A percentile compares a stretch with the other conserved stretches of the same genome.
phyloP scores from a whole-genome alignment of 768 basidiomycete species.

The Polyporus arcularius region DNA sequence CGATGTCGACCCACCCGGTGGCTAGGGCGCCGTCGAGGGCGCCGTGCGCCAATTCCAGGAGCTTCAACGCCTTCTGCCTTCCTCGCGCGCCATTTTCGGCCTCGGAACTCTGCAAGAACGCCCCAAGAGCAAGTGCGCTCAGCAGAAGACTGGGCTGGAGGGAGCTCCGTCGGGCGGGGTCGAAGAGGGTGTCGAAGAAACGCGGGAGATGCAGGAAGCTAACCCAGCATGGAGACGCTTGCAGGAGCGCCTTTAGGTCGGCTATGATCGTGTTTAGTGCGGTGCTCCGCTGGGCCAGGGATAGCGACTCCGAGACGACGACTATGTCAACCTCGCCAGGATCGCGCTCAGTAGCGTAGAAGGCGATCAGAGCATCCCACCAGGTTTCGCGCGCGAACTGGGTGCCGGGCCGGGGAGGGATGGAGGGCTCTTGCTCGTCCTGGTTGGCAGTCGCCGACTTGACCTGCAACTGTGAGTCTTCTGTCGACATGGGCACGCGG shows the following conservation, averaged over 20 bases:
- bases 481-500: no score
- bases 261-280: slow-evolving; percentile 46
- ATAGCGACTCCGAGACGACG: slow-evolving; percentile 15
- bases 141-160: slow-evolving; percentile 72
- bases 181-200: slow-evolving; percentile 60
- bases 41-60: slow-evolving; percentile 70
- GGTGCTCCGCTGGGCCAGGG: slow-evolving; percentile 41
- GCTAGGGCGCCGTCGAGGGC: slow-evolving; percentile 71
- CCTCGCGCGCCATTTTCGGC: slow-evolving; percentile 48
- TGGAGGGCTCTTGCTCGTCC: not conserved
- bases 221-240: slow-evolving; percentile 67
- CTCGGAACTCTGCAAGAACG: slow-evolving; percentile 70
- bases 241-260: slow-evolving; percentile 67
- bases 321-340: not conserved
- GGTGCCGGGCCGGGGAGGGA: slow-evolving; percentile 54
- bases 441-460: not conserved
- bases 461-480: no score
- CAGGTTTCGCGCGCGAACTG: slow-evolving; percentile 69
- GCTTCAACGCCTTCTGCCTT: slow-evolving; percentile 54
- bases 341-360: slow-evolving; percentile 39
- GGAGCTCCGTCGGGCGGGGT: slow-evolving; percentile 48
- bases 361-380: slow-evolving; percentile 71
- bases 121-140: slow-evolving; percentile 60
- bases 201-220: slow-evolving; percentile 71
- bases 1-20: slow-evolving; percentile 71